Evolutionary conservation across 495 filamentous ascomycete genomes (phyloP).

Genomic region (Neurospora africana): DNA sequence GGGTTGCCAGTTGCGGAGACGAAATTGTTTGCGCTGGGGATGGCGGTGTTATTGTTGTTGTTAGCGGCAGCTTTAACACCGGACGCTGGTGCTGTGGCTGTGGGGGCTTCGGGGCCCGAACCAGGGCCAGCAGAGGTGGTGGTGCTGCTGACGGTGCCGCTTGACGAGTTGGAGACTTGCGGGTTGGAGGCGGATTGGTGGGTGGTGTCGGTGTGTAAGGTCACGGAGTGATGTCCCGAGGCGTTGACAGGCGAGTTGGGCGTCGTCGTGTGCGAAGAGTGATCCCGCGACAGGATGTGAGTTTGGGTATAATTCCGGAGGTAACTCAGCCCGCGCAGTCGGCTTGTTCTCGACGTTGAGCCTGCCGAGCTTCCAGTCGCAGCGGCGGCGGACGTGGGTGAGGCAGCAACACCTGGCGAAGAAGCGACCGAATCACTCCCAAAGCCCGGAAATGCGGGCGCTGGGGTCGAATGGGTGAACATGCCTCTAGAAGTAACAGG

Average conservation of each 20-base stretch:
- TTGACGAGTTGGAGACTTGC: slow-evolving; percentile 17
- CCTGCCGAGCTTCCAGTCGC: neutral
- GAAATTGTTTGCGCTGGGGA: neutral
- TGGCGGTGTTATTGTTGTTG: slow-evolving; percentile 1
- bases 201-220: slow-evolving; percentile 10
- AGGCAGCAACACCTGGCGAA: slow-evolving; percentile 22
- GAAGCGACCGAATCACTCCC: slow-evolving; percentile 30
- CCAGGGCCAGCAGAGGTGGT: slow-evolving; percentile 1
- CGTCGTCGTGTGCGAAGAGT: slow-evolving; percentile 24
- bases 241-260: slow-evolving; percentile 2
- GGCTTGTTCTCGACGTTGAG: slow-evolving; percentile 42
- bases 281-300: slow-evolving; percentile 46
- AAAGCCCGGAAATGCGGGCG: slow-evolving; percentile 36
- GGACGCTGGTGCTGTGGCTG: slow-evolving; percentile 3
- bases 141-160: slow-evolving; percentile 23
- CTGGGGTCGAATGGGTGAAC: slow-evolving; percentile 41
- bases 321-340: slow-evolving; percentile 63
- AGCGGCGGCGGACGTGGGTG: slow-evolving; percentile 24
- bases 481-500: slow-evolving; percentile 14
- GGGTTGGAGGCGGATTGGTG: neutral
- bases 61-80: neutral
- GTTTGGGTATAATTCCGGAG: slow-evolving; percentile 62
- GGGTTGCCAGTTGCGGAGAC: neutral
- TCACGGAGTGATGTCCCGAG: slow-evolving; percentile 16
- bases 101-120: slow-evolving; percentile 1